phyloP scores from a whole-genome alignment of 73 alveolate genomes.

The Stentor roeselii region DNA sequence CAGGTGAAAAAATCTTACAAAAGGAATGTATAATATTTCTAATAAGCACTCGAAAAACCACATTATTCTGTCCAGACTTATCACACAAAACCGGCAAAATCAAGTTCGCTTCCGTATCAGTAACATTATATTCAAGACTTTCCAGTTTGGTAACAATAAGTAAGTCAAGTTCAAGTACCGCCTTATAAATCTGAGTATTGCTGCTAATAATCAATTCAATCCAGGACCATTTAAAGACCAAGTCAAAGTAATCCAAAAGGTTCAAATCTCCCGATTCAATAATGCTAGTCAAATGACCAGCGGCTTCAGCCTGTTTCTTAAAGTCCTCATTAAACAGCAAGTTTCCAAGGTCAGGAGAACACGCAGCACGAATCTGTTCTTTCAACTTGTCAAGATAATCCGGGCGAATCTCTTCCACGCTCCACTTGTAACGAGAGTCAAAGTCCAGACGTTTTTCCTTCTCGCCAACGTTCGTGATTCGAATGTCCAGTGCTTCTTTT shows the following conservation, averaged over 20 bases:
- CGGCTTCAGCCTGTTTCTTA: conserved; percentile 47
- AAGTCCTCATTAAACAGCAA: conserved; percentile 51
- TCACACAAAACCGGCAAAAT: conserved; percentile 37
- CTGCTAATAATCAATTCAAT: conserved; percentile 31
- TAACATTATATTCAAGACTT: conserved; percentile 27
- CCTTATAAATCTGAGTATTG: conserved; percentile 46
- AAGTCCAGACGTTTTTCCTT: conserved; percentile 77
- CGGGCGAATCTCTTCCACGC: conserved; percentile 55
- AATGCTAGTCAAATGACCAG: conserved; percentile 29
- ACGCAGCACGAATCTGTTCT: not conserved
- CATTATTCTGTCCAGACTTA: conserved; percentile 50
- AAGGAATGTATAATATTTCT: conserved; percentile 35
- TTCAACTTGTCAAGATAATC: conserved; percentile 69
- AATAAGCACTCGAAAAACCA: conserved; percentile 35
- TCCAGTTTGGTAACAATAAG: conserved; percentile 28
- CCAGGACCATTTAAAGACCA: conserved; percentile 49
- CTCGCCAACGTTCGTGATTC: conserved; percentile 39
- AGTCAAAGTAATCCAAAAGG: conserved; percentile 36
- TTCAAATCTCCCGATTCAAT: conserved; percentile 23
- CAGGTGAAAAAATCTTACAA: conserved; percentile 31
- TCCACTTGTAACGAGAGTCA: conserved; percentile 67
- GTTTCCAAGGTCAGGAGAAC: not conserved
- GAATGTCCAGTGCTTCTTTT: not conserved
- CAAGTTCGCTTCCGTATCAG: conserved; percentile 50
- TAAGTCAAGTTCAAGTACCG: conserved; percentile 36